Base-by-base conservation (phyloP, 768 basidiomycete species). In the Paxillus involutus region DNA sequence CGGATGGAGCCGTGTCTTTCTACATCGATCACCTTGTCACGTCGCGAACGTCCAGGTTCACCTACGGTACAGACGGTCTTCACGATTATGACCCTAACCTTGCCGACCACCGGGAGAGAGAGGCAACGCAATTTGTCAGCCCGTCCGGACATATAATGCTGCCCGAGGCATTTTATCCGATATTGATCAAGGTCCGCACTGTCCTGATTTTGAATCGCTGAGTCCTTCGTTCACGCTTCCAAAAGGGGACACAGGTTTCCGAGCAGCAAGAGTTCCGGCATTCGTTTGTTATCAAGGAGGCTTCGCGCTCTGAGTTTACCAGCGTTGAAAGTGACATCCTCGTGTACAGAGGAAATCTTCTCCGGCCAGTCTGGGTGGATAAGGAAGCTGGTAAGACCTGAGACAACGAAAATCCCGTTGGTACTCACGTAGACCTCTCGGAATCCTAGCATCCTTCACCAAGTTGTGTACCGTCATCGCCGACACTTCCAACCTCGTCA, bases 11-110 rank as follows among this genome's bases (percentile, higher is more conserved):
- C 0, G 59, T 73, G 3, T 68, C 63, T 11, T 74, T 59, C 54
- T 70, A 67, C 37, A 47, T 82, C 2, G 77, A 82, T 44, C 75
- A 76, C 53, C n/a, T n/a, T n/a, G n/a, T n/a, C n/a, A n/a, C 71
- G 0, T 68, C 69, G 12, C 74, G 80, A 35, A 68, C 80, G 0
- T 70, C 79, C 6, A 75, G 70, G 48, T 59, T 68, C 48, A 77
- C 75, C 0, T 76, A 75, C 35, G 76, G 76, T 2, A 59, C 68
- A 12, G 56, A 71, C 41, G 71, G 71, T 40, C 10, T 14, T 30
- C 19, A 60, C 56, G 10, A 24, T 0, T 81, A 65, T 53, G 53
- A 75, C 26, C 16, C 59, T 0, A 47, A 32, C 17, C 53, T 68
- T 26, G 51, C 63, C 1, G 80, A 77, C 11, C 81, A 83, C 55